Conservation (phyloP, 371 early-diverging fungal species). For the Smittium mucronatum region DNA sequence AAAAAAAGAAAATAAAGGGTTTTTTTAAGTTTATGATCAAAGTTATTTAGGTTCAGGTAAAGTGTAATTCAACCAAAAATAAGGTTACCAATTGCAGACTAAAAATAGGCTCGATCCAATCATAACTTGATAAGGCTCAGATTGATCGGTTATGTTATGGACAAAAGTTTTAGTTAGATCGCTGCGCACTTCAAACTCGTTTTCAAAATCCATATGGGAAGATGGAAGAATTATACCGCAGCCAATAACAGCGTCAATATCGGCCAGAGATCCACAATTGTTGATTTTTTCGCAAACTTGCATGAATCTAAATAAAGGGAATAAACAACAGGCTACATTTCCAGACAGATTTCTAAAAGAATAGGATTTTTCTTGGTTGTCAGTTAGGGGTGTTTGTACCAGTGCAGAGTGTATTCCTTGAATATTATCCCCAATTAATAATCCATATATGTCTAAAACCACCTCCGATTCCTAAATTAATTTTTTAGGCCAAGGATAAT, state of each 20-base stretch:
- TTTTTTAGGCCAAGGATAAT: neutral
- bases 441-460: conserved; percentile 5
- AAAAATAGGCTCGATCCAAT: conserved; percentile 21
- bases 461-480: conserved; percentile 3
- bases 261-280: conserved; percentile 41
- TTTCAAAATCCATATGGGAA: too few species aligned
- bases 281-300: conserved; percentile 52
- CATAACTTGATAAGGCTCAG: neutral
- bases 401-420: neutral
- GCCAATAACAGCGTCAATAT: conserved; percentile 58
- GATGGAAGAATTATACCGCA: conserved; percentile 35
- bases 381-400: neutral
- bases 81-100: conserved; percentile 44
- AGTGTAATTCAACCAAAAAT: too few species aligned
- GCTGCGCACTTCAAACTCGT: neutral
- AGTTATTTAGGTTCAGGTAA: too few species aligned
- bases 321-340: conserved; percentile 35
- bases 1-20: neutral
- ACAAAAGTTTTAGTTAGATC: neutral
- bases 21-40: too few species aligned
- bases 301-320: conserved; percentile 55
- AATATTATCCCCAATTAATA: neutral
- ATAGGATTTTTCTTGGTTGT: neutral
- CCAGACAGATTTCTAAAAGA: neutral
- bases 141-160: neutral